Evolutionary conservation across 2,329 filamentous ascomycete species (phyloP), one percentile per base, ranked within the genome.

Genomic region (Paracamarosporium sp.): DNA sequence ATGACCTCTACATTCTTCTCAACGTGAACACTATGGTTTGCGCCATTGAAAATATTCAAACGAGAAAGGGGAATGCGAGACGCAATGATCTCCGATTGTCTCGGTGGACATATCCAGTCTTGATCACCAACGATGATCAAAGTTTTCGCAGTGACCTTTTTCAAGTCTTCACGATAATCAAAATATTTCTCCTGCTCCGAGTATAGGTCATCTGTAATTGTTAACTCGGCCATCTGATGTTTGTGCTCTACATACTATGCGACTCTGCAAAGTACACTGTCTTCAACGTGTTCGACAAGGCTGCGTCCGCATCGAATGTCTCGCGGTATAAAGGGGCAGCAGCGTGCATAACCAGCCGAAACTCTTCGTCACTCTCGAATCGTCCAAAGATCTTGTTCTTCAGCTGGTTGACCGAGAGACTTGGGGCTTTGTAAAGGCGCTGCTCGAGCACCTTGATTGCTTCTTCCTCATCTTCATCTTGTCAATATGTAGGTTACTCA

Each of bases 21-120:
- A 0, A 70, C 38, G 45, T 78, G 74, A 1, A 78, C 75, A n/a
- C 70, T 69, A 52, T 78, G 75, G 44, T 77, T 78, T 0, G 75
- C 76, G 15, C 63, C 61, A 38, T 66, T 53, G 0, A 77, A 67
- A 8, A 73, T 50, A 5, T 75, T 62, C 15, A 78, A 50, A 5
- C 67, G 61, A 3, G 74, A 69, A 0, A 61, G 44, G 0, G 68
- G 67, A 0, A 78, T 67, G 4, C 53, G 57, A 4, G 64, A 55
- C 0, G 69, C 70, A 31, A 77, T 77, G 17, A 73, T 50, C 25
- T 60, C 60, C 11, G 76, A 77, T 50, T 77, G 45, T 22, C 27
- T 31, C 6, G 45, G 70, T 2, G 77, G 75, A 36, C 77, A 80
- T 13, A 80, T 79, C 77, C 78, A 79, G 52, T 79, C 77, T 53